Evolutionary conservation across 2,329 filamentous ascomycete species (phyloP), one percentile per base, ranked within the genome.

Genomic region (Teratosphaeria nubilosa): DNA sequence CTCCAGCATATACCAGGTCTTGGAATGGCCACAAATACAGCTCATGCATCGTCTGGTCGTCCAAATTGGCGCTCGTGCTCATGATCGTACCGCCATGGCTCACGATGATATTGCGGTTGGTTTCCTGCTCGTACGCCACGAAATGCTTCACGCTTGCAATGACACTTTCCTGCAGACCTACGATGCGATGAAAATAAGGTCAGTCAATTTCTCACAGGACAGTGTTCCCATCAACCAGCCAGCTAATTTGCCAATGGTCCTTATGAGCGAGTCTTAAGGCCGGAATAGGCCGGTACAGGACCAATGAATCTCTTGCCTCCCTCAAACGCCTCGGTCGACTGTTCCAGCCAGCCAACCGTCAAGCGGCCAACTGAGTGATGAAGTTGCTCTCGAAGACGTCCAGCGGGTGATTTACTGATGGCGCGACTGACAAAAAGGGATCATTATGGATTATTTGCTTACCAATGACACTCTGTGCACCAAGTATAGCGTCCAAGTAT

Each of bases 11-110:
- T 1, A 80, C 68, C 1, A 75, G 73, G 53, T 80, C 78, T 4
- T 78, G 76, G 66, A 80, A 80, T 0, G 78, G 78, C 77, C 77
- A 80, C 53, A 85, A 79, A 71, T 86, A 78, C 1, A 95, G 75
- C 71, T 90, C 87, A 66, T 90, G 87, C 65, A 90, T 72, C 0
- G 82, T 82, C 58, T 78, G 76, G 64, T 86, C 83, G 57, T 85
- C 82, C 22, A 86, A 78, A 56, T 86, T 86, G 6, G 79, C 75
- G 6, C 76, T 78, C 41, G 61, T 63, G 54, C 64, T 64, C 5
- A 59, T 51, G 9, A 66, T 67, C 1, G 60, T 64, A 10, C 63
- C 59, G 27, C 64, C 66, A 22, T 66, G 59, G 50, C 61, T 60
- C 1, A 53, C 45, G 45, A 66, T 66, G 5, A 69, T 70, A 50